Evolutionary conservation across 2,329 filamentous ascomycete genomes (phyloP).

Genomic region (Penicillium aurantiogriseum): DNA sequence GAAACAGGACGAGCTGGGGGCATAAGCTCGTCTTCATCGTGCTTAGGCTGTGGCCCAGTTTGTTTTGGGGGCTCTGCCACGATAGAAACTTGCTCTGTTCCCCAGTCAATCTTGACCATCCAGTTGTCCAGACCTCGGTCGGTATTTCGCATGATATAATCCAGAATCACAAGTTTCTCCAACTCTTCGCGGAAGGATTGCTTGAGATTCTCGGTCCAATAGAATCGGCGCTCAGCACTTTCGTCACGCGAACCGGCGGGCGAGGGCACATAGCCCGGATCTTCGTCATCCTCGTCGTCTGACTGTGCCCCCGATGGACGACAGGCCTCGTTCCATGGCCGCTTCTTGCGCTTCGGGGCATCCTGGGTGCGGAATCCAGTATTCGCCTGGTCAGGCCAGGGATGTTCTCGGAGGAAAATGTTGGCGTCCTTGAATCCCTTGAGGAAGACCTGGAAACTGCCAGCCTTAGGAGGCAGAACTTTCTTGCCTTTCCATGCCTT

Average conservation of each 20-base stretch:
- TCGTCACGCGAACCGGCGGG: conserved; percentile 47
- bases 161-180: conserved; percentile 93
- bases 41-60: conserved; percentile 48
- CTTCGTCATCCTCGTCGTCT: conserved; percentile 63
- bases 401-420: conserved; percentile 88
- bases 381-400: conserved; percentile 89
- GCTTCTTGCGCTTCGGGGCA: conserved; percentile 65
- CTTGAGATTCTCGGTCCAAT: conserved; percentile 85
- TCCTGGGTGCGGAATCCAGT: conserved; percentile 67
- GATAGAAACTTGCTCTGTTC: conserved; percentile 78
- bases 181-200: conserved; percentile 92
- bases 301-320: conserved; percentile 62
- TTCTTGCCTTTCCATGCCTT: conserved; percentile 86
- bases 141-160: conserved; percentile 99
- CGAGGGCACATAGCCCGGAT: conserved; percentile 39
- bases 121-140: conserved; percentile 96
- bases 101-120: conserved; percentile 97
- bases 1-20: conserved; percentile 62
- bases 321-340: conserved; percentile 78
- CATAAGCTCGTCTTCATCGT: conserved; percentile 49
- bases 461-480: conserved; percentile 80
- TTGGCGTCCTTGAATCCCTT: conserved; percentile 98
- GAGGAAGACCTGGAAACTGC: conserved; percentile 95
- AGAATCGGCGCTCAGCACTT: conserved; percentile 56
- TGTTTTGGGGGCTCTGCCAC: conserved; percentile 77